Percentiles rank a stretch among this genome's conserved stretches.
Evolutionary conservation across 768 basidiomycete genomes (phyloP).

Genomic region (Trametes sanguinea): DNA sequence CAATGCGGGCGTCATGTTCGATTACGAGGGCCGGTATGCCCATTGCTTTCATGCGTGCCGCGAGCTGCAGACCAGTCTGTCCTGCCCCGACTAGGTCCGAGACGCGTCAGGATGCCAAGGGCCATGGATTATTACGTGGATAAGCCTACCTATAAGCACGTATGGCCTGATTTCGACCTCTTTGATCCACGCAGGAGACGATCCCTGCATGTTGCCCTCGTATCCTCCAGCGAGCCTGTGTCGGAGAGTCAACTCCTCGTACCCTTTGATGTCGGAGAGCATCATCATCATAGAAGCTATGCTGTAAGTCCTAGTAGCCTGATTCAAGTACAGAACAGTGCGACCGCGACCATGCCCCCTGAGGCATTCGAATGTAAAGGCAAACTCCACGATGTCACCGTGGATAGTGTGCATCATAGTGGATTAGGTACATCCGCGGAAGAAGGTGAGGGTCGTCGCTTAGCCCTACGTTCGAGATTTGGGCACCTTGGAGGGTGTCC

Average conservation of each 20-base stretch:
- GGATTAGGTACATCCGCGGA: conserved; percentile 1
- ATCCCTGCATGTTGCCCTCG: conserved; percentile 31
- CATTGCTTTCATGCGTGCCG: conserved; percentile 46
- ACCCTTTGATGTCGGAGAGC: conserved; percentile 34
- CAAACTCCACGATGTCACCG: conserved; percentile 18
- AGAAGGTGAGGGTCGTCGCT: conserved; percentile 15
- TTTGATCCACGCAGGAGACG: conserved; percentile 34
- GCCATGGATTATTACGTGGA: background rate
- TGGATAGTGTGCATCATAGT: background rate
- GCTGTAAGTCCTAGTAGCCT: conserved; percentile 33
- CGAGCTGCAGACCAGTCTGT: conserved; percentile 45
- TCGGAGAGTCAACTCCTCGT: conserved; percentile 31
- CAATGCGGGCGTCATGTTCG: conserved; percentile 38
- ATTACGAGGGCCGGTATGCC: conserved; percentile 41
- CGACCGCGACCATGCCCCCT: conserved; percentile 38
- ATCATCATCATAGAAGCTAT: conserved; percentile 31
- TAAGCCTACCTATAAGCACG: conserved; percentile 40
- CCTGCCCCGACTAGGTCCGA: conserved; percentile 42
- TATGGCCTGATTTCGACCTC: conserved; percentile 42
- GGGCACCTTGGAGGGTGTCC: background rate
- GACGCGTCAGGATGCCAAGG: no score
- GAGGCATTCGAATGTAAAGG: conserved; percentile 40
- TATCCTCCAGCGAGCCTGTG: background rate
- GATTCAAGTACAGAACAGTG: conserved; percentile 29
- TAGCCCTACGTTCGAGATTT: conserved; percentile 23